Conservation (phyloP, 164 flowering plant species). For the Tetrastigma voinierianum region DNA sequence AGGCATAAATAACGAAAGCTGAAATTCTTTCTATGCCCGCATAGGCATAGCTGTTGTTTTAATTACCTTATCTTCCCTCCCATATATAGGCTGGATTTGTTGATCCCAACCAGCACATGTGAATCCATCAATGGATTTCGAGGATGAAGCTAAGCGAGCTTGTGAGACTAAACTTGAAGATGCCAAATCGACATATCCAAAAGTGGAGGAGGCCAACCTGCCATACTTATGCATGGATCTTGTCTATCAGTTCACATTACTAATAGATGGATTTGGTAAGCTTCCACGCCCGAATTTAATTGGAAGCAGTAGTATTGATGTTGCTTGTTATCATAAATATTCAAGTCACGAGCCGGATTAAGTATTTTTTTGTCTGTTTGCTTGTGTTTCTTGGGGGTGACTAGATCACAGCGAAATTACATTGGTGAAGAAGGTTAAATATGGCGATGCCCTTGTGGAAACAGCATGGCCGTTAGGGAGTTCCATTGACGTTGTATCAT, state of each 20-base stretch:
- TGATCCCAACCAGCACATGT: conserved; percentile 26
- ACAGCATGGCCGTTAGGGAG: conserved; percentile 99
- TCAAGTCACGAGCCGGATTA: neutral
- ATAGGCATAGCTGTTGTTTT: conserved; percentile 6
- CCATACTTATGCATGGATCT: conserved; percentile 66
- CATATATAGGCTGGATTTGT: conserved; percentile 65
- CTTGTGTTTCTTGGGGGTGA: conserved; percentile 34
- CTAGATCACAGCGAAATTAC: conserved; percentile 76
- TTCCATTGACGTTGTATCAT: conserved; percentile 83
- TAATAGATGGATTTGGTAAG: conserved; percentile 61
- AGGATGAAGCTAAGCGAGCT: conserved; percentile 47
- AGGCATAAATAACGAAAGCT: neutral
- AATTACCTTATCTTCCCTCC: conserved; percentile 8
- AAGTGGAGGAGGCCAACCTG: conserved; percentile 36
- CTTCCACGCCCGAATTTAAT: neutral
- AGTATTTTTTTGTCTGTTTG: neutral
- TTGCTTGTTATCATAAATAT: neutral
- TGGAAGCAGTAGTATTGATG: neutral
- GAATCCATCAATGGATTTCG: conserved; percentile 35
- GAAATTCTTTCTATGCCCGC: neutral
- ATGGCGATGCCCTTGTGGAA: conserved; percentile 62
- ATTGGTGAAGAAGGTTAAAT: conserved; percentile 79
- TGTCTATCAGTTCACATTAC: conserved; percentile 46
- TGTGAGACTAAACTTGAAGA: conserved; percentile 40
- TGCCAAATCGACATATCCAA: conserved; percentile 34